These are phyloP conservation scores for Ganoderma boninense DNA, from an alignment of 1,284 basidiomycete species.

Conservation along the genomic window DNA sequence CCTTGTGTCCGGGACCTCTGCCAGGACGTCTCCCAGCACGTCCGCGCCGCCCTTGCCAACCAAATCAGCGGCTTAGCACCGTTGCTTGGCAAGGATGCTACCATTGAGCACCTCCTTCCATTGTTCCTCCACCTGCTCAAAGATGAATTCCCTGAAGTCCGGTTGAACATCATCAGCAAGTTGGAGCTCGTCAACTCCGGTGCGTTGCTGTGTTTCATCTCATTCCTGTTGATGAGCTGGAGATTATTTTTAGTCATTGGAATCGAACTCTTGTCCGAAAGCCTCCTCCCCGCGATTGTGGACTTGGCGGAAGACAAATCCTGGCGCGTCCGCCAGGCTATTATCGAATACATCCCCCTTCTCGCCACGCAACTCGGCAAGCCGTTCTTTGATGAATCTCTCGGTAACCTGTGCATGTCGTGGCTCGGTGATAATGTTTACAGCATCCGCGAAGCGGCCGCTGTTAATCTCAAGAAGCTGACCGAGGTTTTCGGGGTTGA, in stretches of 20 bases:
- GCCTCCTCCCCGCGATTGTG: slow-evolving; percentile 96
- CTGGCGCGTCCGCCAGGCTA: slow-evolving; percentile 99
- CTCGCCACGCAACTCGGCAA: slow-evolving; percentile 97
- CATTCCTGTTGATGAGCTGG: slow-evolving; percentile 8
- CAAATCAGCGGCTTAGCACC: slow-evolving; percentile 99
- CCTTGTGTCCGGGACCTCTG: slow-evolving; percentile 98
- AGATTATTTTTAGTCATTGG: slow-evolving; percentile 81
- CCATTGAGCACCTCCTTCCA: slow-evolving; percentile 96
- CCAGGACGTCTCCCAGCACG: slow-evolving; percentile 95
- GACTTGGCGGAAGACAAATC: slow-evolving; percentile 99
- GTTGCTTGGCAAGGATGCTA: slow-evolving; percentile 92
- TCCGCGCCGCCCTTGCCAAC: slow-evolving; percentile 95
- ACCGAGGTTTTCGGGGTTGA: slow-evolving; percentile 99
- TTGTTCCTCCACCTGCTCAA: slow-evolving; percentile 97
- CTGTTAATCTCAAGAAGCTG: slow-evolving; percentile 95
- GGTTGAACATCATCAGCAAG: slow-evolving; percentile 99
- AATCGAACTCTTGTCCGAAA: slow-evolving; percentile 95
- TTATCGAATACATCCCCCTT: slow-evolving; percentile 98
- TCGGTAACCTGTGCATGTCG: slow-evolving; percentile 97
- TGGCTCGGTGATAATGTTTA: slow-evolving; percentile 99
- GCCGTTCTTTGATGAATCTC: slow-evolving; percentile 97
- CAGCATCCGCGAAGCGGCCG: slow-evolving; percentile 98
- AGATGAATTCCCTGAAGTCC: slow-evolving; percentile 98
- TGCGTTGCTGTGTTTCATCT: slow-evolving; percentile 47
- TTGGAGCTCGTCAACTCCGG: slow-evolving; percentile 96